Conservation (phyloP, 1,284 basidiomycete genomes). For the Golubevia sp. region DNA sequence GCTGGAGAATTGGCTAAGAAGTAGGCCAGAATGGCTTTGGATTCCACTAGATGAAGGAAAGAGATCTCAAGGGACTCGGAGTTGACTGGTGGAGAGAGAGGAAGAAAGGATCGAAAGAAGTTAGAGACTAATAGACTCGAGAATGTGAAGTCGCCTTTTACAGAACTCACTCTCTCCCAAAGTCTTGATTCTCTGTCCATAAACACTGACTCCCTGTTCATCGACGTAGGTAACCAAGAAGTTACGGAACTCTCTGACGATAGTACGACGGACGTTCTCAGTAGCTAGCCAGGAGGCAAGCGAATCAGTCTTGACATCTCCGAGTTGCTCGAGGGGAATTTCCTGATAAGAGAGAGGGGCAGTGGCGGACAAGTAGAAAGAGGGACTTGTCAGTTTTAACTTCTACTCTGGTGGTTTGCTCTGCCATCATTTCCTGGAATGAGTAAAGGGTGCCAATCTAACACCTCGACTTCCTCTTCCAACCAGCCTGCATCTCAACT, state of each 20-base stretch:
- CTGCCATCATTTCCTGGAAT: neutral
- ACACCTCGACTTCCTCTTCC: too few relatives aligned
- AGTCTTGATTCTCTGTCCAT: conserved; percentile 88
- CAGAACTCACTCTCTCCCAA: conserved; percentile 85
- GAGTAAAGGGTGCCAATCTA: too few relatives aligned
- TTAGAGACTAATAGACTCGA: neutral
- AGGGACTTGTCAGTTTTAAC: conserved; percentile 3
- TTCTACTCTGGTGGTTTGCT: neutral
- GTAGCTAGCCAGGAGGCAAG: conserved; percentile 96
- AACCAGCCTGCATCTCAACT: too few relatives aligned
- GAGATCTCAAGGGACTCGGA: conserved; percentile 96
- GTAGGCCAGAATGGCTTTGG: conserved; percentile 93
- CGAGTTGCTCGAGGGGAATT: conserved; percentile 90
- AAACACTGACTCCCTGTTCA: conserved; percentile 86
- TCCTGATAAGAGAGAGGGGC: conserved; percentile 67
- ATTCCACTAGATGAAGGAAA: conserved; percentile 84
- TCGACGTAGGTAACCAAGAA: conserved; percentile 97
- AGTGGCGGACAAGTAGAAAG: neutral
- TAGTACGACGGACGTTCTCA: conserved; percentile 84
- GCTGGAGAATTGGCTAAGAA: conserved; percentile 94
- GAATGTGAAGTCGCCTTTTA: neutral
- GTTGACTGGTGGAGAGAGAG: conserved; percentile 70
- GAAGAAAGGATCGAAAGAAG: neutral
- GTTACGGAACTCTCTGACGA: conserved; percentile 88
- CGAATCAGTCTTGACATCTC: conserved; percentile 95